phyloP scores from a whole-genome alignment of 306 rosid genomes.

The Mimosa pudica region DNA sequence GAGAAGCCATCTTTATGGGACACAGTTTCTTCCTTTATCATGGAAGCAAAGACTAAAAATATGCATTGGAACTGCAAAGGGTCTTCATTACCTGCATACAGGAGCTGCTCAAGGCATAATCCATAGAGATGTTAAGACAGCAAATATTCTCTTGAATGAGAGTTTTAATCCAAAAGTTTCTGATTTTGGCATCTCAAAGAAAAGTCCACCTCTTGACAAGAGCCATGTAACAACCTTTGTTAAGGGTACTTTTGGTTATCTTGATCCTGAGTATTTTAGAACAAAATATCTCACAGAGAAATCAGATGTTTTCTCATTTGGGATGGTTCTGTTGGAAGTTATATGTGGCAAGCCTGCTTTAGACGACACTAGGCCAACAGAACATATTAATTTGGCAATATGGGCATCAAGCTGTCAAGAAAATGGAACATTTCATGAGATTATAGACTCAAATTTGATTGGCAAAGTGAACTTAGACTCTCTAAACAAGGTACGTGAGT shows the following conservation, averaged over 20 bases:
- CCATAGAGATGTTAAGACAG: constrained; percentile 95
- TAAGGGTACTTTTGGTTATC: constrained; percentile 93
- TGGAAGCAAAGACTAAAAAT: constrained; percentile 92
- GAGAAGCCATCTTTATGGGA: constrained; percentile 85
- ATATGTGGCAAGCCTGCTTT: constrained; percentile 51
- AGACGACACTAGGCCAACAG: constrained; percentile 42
- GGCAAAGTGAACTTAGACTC: constrained; percentile 67
- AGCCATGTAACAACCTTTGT: constrained; percentile 95
- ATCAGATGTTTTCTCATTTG: constrained; percentile 94
- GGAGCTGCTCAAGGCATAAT: constrained; percentile 77
- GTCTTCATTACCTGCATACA: constrained; percentile 94
- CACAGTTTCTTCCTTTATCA: constrained; percentile 69
- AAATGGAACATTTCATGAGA: constrained; percentile 72
- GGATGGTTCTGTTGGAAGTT: constrained; percentile 92
- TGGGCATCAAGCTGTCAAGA: constrained; percentile 41
- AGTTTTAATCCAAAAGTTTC: constrained; percentile 89
- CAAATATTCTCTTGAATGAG: constrained; percentile 93
- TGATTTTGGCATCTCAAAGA: constrained; percentile 90
- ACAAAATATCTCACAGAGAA: constrained; percentile 80
- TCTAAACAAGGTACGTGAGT: constrained; percentile 25
- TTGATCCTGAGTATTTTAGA: constrained; percentile 92
- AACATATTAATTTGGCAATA: constrained; percentile 36
- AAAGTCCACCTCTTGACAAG: constrained; percentile 86
- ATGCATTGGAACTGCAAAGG: constrained; percentile 93
- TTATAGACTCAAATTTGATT: constrained; percentile 75